phyloP scores from a whole-genome alignment of 2,329 filamentous ascomycete species.

The Sclerotinia nivalis region DNA sequence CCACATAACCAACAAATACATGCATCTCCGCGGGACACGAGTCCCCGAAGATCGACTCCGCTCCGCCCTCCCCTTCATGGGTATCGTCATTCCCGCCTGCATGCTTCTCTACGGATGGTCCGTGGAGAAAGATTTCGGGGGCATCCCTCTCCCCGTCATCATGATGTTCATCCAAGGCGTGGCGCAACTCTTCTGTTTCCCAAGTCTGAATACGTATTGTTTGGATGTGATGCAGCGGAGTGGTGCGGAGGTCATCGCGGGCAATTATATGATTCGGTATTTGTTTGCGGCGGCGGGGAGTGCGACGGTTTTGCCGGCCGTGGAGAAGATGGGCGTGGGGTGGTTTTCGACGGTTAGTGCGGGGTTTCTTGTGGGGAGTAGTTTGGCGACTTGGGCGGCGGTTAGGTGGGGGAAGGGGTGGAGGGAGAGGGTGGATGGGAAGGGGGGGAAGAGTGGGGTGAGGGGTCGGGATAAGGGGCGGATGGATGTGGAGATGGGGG shows the following conservation, averaged over 20 bases:
- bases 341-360: constrained; percentile 77
- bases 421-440: constrained; percentile 53
- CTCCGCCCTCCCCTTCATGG: constrained; percentile 57
- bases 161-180: constrained; percentile 75
- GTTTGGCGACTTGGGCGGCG: constrained; percentile 30
- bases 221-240: constrained; percentile 75
- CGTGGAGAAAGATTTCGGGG: constrained; percentile 52
- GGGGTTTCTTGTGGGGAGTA: constrained; percentile 51
- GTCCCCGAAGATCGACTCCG: constrained; percentile 69
- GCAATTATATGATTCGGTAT: constrained; percentile 79
- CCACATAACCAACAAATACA: constrained; percentile 62
- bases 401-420: constrained; percentile 36
- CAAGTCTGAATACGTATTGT: constrained; percentile 76
- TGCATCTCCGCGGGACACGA: constrained; percentile 57
- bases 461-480: constrained; percentile 23
- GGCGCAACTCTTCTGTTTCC: constrained; percentile 74
- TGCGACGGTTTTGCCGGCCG: constrained; percentile 70
- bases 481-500: constrained; percentile 3
- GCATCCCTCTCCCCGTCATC: constrained; percentile 63
- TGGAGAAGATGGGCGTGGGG: constrained; percentile 74
- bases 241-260: constrained; percentile 73
- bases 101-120: constrained; percentile 71
- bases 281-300: constrained; percentile 70
- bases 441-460: constrained; percentile 45
- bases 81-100: constrained; percentile 57